Evolutionary conservation across 208 protist species (phyloP).

Genomic region (Leishmania tarentolae): DNA sequence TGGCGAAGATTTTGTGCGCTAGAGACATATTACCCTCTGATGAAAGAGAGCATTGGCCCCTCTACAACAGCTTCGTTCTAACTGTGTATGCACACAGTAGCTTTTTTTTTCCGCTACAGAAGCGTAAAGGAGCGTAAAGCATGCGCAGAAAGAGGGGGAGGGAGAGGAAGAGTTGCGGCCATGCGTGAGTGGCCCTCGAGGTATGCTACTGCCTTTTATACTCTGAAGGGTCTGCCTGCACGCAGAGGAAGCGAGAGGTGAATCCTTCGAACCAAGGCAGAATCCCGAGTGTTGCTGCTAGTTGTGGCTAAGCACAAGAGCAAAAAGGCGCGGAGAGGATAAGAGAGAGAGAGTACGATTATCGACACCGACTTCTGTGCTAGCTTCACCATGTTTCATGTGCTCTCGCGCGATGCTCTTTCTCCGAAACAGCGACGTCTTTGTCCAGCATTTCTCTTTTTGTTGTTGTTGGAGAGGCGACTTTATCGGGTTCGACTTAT

Average conservation of each 20-base stretch:
- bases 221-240: not conserved
- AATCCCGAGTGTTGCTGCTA: not conserved
- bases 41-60: not conserved
- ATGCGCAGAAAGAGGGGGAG: not conserved
- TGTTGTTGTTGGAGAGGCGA: too few relatives aligned
- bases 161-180: not conserved
- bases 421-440: not conserved
- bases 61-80: not conserved
- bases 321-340: not conserved
- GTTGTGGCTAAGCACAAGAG: not conserved
- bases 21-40: conserved; percentile 25
- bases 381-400: not conserved
- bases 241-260: not conserved
- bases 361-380: not conserved
- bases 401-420: not conserved
- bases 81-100: not conserved
- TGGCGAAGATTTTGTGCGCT: conserved; percentile 31
- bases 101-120: not conserved
- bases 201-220: not conserved
- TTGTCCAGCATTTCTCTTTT: not conserved
- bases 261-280: not conserved
- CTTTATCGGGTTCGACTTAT: not conserved
- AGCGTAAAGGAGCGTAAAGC: not conserved
- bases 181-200: not conserved
- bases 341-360: not conserved